Evolutionary conservation across 2,329 filamentous ascomycete species (phyloP).

Genomic region (Cytospora leucostoma): DNA sequence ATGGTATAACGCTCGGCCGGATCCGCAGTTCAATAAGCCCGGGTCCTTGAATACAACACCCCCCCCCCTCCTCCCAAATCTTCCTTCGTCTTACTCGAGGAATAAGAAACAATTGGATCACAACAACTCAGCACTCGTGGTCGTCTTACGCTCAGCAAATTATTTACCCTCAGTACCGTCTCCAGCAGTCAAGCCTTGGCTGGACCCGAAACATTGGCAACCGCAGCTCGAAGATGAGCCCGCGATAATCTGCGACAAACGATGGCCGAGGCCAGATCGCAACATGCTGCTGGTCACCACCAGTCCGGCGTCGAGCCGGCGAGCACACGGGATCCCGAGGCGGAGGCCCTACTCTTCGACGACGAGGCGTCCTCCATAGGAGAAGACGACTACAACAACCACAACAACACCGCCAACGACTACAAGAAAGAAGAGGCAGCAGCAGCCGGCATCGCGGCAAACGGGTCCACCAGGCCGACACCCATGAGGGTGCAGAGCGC

Average conservation of each 20-base stretch:
- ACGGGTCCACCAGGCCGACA: constrained; percentile 3
- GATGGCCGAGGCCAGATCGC: constrained; percentile 36
- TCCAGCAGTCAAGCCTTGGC: constrained; percentile 10
- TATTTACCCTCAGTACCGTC: neutral
- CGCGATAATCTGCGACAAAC: constrained; percentile 28
- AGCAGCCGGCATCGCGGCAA: constrained; percentile 13
- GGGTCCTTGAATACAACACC: neutral
- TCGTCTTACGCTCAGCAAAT: neutral
- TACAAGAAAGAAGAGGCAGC: constrained; percentile 18
- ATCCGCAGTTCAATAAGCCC: constrained; percentile 14
- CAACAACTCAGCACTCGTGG: neutral
- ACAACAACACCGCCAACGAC: constrained; percentile 9
- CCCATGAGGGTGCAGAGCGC: constrained; percentile 25
- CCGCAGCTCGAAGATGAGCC: constrained; percentile 32
- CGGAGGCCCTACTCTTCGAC: constrained; percentile 33
- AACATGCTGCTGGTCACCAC: constrained; percentile 25
- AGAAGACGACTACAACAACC: constrained; percentile 25
- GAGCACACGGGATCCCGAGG: constrained; percentile 29
- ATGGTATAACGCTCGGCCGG: constrained; percentile 1
- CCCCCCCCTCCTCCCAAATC: neutral
- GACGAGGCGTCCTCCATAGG: constrained; percentile 23
- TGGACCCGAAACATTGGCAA: constrained; percentile 1
- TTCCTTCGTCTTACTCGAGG: too few relatives aligned
- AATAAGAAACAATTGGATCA: neutral
- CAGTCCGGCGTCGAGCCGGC: constrained; percentile 19